Percentiles rank a stretch among this genome's conserved stretches.
Evolutionary conservation across 495 filamentous ascomycete genomes (phyloP).

Genomic region (Hypoxylon intermedium): DNA sequence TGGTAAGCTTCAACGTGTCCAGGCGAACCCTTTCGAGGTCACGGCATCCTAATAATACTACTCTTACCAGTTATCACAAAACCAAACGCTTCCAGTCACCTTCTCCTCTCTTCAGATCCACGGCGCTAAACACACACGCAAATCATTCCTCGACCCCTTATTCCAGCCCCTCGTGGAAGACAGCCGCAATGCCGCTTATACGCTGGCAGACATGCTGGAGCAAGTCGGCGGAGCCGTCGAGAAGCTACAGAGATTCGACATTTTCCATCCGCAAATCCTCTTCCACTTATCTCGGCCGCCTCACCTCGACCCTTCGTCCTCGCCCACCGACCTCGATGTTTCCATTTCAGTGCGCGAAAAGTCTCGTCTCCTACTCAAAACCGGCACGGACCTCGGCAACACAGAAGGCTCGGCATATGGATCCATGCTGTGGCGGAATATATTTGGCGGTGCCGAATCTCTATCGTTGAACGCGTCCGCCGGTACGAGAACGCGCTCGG

Average conservation of each 20-base stretch:
- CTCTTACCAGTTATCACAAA: slow-evolving; percentile 66
- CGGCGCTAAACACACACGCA: slow-evolving; percentile 77
- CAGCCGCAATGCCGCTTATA: slow-evolving; percentile 70
- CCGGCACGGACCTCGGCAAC: slow-evolving; percentile 90
- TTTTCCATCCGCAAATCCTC: slow-evolving; percentile 84
- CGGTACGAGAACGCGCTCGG: slow-evolving; percentile 86
- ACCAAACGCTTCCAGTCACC: slow-evolving; percentile 73
- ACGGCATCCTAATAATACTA: background rate
- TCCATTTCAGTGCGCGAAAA: slow-evolving; percentile 79
- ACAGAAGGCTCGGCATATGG: slow-evolving; percentile 90
- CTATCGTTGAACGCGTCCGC: slow-evolving; percentile 79
- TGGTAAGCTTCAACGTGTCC: slow-evolving; percentile 32
- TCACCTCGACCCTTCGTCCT: slow-evolving; percentile 62
- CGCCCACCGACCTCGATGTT: slow-evolving; percentile 77
- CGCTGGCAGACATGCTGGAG: slow-evolving; percentile 75
- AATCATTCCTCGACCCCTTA: slow-evolving; percentile 77
- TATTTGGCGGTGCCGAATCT: slow-evolving; percentile 94
- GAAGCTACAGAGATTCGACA: slow-evolving; percentile 82
- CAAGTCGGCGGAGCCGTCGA: slow-evolving; percentile 70
- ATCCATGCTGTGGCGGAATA: slow-evolving; percentile 82
- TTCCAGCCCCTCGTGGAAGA: slow-evolving; percentile 77
- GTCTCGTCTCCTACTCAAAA: slow-evolving; percentile 79
- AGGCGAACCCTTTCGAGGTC: background rate
- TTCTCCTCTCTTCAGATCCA: slow-evolving; percentile 84
- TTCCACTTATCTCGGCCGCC: slow-evolving; percentile 78